Conservation (phyloP, 352 stramenopile genomes). For the Pythium phragmiticola region DNA sequence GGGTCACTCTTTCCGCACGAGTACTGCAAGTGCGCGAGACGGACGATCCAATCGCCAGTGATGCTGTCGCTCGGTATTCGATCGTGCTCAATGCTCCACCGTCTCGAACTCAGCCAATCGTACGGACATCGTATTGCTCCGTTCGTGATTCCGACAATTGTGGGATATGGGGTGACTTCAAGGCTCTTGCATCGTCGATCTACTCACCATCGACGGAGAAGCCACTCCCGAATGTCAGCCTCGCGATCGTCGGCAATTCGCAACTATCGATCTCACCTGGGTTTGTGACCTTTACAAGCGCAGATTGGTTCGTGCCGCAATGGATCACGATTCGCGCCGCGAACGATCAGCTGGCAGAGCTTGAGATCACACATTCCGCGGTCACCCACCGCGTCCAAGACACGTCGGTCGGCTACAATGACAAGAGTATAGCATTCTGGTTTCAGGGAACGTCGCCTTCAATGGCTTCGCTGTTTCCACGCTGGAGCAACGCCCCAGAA, state of each 20-base stretch:
- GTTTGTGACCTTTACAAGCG: slow-evolving; percentile 57
- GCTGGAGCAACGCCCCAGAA: slow-evolving; percentile 22
- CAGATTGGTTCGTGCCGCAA: slow-evolving; percentile 67
- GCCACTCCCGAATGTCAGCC: slow-evolving; percentile 42
- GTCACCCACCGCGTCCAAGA: slow-evolving; percentile 64
- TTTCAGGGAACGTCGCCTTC: slow-evolving; percentile 33
- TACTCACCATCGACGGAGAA: slow-evolving; percentile 25
- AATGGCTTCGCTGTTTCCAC: slow-evolving; percentile 26
- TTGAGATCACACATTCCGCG: slow-evolving; percentile 27
- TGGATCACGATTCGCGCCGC: slow-evolving; percentile 45
- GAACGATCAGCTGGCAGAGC: slow-evolving; percentile 46
- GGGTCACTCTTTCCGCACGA: slow-evolving; percentile 52
- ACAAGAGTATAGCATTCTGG: slow-evolving; percentile 61
- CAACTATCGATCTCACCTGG: slow-evolving; percentile 52
- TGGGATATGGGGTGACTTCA: slow-evolving; percentile 48
- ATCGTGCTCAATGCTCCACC: slow-evolving; percentile 72
- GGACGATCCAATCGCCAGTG: not conserved
- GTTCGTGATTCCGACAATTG: slow-evolving; percentile 37
- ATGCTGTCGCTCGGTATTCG: slow-evolving; percentile 32
- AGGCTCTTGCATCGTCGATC: slow-evolving; percentile 29
- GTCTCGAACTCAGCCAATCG: slow-evolving; percentile 14
- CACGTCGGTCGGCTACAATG: slow-evolving; percentile 41
- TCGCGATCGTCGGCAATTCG: slow-evolving; percentile 49
- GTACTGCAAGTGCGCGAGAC: slow-evolving; percentile 41
- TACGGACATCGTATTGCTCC: slow-evolving; percentile 33